Evolutionary conservation across 192 early-diverging fungal species (phyloP).

Genomic region (Coemansia sp.): DNA sequence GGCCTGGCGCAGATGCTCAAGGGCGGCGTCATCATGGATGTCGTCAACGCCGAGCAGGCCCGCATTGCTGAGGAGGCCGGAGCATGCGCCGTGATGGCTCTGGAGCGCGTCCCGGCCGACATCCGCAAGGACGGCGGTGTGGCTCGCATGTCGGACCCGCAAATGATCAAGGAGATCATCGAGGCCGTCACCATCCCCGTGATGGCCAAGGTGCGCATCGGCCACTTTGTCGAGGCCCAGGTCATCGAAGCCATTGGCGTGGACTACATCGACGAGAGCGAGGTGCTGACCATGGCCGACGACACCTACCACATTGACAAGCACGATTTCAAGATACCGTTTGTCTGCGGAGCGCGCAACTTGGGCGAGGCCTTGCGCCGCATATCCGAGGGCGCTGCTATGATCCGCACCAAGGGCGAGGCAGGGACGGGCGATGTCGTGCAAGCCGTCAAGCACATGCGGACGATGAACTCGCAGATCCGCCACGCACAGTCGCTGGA

Average conservation of each 20-base stretch:
- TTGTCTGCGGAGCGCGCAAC: slow-evolving; percentile 95
- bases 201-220: slow-evolving; percentile 98
- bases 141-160: slow-evolving; percentile 97
- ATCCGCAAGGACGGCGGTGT: slow-evolving; percentile 96
- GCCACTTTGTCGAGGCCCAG: slow-evolving; percentile 98
- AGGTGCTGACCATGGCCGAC: slow-evolving; percentile 95
- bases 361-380: slow-evolving; percentile 95
- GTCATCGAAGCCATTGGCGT: slow-evolving; percentile 88
- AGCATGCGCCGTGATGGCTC: slow-evolving; percentile 95
- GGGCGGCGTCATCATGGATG: slow-evolving; percentile 99
- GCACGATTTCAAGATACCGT: slow-evolving; percentile 88
- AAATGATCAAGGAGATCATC: slow-evolving; percentile 96
- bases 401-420: slow-evolving; percentile 98
- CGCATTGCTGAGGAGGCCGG: slow-evolving; percentile 96
- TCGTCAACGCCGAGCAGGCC: slow-evolving; percentile 95
- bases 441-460: slow-evolving; percentile 94
- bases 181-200: slow-evolving; percentile 95
- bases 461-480: slow-evolving; percentile 86
- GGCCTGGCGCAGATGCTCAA: slow-evolving; percentile 98
- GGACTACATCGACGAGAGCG: slow-evolving; percentile 97
- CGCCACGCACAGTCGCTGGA: slow-evolving; percentile 77
- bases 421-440: slow-evolving; percentile 98
- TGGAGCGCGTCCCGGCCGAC: slow-evolving; percentile 97
- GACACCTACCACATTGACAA: slow-evolving; percentile 96
- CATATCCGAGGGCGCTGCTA: slow-evolving; percentile 94